Base-by-base conservation (phyloP, 1,284 basidiomycete genomes). In the Flammula alnicola region DNA sequence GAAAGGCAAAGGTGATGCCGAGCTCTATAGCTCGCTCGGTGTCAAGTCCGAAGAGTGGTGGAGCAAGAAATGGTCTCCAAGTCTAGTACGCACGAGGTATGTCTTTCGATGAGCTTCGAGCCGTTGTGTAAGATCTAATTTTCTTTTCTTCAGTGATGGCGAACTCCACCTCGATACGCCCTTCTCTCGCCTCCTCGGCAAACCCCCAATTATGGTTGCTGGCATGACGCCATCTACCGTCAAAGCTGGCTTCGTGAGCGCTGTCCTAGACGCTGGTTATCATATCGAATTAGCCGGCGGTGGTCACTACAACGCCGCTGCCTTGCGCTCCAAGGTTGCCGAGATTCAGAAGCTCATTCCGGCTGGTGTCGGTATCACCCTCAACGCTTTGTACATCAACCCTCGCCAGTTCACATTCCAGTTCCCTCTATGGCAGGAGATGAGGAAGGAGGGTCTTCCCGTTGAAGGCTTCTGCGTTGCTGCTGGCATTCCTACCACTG, bases 401-500 rank as follows among this genome's bases (percentile, higher is more conserved):
- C 96, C 94, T 61, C 90, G 92, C 57, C 96, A 98, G 66, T 98
- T 98, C 72, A 79, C 83, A 29, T 98, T 98, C 88, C 96, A 99
- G 71, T 86, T 93, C 70, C 96, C 97, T 22, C 79, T 98, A 23
- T 98, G 95, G 95, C 91, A 95, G 68, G 91, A 97, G 73, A 93
- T 99, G 91, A 88, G 93, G 55, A 86, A 86, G 53, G 97, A 98
- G 69, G 96, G 96, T 54, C 76, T 96, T 11, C 97, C 96, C 5
- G 79, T 98, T 55, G 95, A 99, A 76, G 96, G 97, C 38, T 97
- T 99, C 76, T 98, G 95, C 66, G 93, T 98, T 55, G 97, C 96
- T 37, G 97, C 97, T 47, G 94, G 95, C 67, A 91, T 97, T 59
- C 94, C 95, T 3, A 88, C 82, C 53, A 90, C 91, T 4, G 95